Base-by-base conservation (phyloP, 352 stramenopile species). In the Elongisporangium undulatum region DNA sequence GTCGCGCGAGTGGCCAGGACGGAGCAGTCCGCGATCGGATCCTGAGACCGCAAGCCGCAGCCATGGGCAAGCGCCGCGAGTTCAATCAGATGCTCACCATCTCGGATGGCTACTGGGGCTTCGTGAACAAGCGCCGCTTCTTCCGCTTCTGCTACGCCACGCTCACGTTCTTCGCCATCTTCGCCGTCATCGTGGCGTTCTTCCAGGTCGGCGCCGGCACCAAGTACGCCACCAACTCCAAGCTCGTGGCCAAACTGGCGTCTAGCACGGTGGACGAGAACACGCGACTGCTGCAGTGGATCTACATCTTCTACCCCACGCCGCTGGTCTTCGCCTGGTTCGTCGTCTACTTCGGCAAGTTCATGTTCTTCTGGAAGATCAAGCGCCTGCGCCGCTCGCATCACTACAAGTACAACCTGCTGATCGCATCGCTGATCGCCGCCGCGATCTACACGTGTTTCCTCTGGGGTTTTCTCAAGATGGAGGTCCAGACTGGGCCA, bases 391-490 rank as follows among this genome's bases (percentile, higher is more conserved):
- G 82, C 58, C 89, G 89, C 61, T 72, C 79, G 39, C 79, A 77
- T 53, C 89, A 92, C 67, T 92, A 89, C 73, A 87, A 87, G 61
- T 92, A 92, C 76, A 92, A 92, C 59, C 66, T 92, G 53, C 79
- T 92, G 66, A 69, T 89, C 57, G 68, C 72, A 24, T 86, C 78
- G 9, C 66, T 92, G 29, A 61, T 81, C 17, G 63, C 77, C 15
- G 75, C 79, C 10, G 48, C 79, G 13, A 62, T 82, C 56, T 92
- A 92, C 62, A 74, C 59, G n/a, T 15, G 71, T 13, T 61, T 90
- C 22, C 70, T 92, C 49, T 75, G 75, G 49, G 54, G 71, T 1
- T 67, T 79, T 56, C 76, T 92, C 51, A 77, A 80, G 54, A 86
- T 92, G 74, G 71, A 73, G 38, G 54, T 87, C 3, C 79, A 84